Evolutionary conservation across 108 stramenopile species (phyloP), one percentile per base, ranked within the genome.

Genomic region (Cyclostephanos invisitatus): DNA sequence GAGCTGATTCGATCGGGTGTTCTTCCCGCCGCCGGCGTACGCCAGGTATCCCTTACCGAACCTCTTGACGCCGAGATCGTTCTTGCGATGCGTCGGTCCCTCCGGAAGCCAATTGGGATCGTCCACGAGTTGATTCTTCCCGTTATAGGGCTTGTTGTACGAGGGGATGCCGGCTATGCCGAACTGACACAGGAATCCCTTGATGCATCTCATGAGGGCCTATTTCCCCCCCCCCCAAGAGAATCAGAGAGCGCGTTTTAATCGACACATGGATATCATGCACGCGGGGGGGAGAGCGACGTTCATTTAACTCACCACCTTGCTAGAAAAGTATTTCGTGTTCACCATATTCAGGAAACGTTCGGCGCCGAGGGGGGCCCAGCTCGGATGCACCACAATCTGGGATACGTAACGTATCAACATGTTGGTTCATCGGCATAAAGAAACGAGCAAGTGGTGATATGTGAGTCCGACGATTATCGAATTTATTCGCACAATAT

Each of bases 61-160:
- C 69, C 92, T 80, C 62, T 90, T 88, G 56, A 89, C 86, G 10
- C 84, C 87, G 22, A 75, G 47, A 11, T 80, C 83, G 54, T 94
- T 89, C 59, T 66, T 62, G 40, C 90, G 85, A 80, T 88, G 62
- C 12, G 58, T 58, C 7, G 86, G 84, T 55, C 92, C 92, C 48
- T 86, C 81, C 15, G 92, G 92, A 12, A 94, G 69, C 92, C 92
- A 94, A 62, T 87, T 85, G 14, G 84, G 84, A 81, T 94, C 92
- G 64, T 94, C 92, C 56, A 64, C 51, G 20, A 93, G 62, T 18
- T 57, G 44, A 32, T 74, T 53, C 24, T 42, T 75, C 7, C 74
- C 78, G 21, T 64, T 47, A 25, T 82, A 91, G 6, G 64, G 32
- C 62, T 81, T 81, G 25, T 70, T 71, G 29, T 70, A 75, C 36